Base-by-base conservation (phyloP, 2,329 filamentous ascomycete genomes). In the Neofusicoccum ribis region DNA sequence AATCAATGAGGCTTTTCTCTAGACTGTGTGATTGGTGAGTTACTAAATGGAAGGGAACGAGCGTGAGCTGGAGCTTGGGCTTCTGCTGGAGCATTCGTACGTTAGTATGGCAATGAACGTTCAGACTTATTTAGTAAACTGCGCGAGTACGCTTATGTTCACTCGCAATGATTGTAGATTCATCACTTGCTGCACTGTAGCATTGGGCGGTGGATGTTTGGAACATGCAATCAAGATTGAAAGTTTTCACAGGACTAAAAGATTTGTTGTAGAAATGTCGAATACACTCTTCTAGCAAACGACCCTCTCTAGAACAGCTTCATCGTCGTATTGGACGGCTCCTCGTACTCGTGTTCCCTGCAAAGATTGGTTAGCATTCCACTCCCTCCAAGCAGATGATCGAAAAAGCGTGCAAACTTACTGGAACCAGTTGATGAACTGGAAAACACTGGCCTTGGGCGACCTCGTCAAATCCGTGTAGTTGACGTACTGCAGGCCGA, bases 401-500 rank as follows among this genome's bases (percentile, higher is more conserved):
- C 4, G 20, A 27, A 23, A 27, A 14, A 2, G 8, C 3, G 3
- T 6, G 46, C 12, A 31, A 20, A 65, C 66, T 66, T 69, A 67
- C 70, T 73, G 74, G 67, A 80, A 80, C 78, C 78, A 81, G 56
- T 79, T 76, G 68, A 80, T 64, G 43, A 78, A 75, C 68, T 81
- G 78, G 63, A 80, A 80, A 70, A 79, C 67, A 58, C 75, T 79
- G 1, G 78, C 79, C 68, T 81, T 81, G 1, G 78, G 78, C 44
- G 73, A 76, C 66, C 79, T 70, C 68, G 76, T 76, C 66, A 80
- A 67, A 51, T 72, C 75, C 27, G 74, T 76, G 54, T 80, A 80
- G 63, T 81, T 78, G 6, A 81, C 73, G 67, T 80, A 79, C 72
- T 81, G 78, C 69, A 81, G 52, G 9, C 79, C 79, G 65, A 80